Base-by-base conservation (phyloP, 805 yeast species). In the Maudiozyma bulderi region DNA sequence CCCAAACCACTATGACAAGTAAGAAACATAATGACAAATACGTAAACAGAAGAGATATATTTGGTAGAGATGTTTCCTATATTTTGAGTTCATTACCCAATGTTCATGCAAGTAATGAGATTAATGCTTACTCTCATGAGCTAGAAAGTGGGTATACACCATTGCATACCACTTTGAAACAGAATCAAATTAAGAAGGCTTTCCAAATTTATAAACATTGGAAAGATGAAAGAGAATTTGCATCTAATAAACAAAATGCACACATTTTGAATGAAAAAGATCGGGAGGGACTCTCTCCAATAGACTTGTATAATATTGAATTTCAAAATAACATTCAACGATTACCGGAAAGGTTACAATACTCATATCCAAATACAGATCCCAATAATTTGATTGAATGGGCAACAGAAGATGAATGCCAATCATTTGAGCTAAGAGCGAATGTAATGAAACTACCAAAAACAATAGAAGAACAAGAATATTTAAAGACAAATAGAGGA, bases 71-170 rank as follows among this genome's bases (percentile, higher is more conserved):
- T 44, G 47, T 55, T 13, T 63, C 68, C 1, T 57, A 57, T 46
- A 42, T 65, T 28, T 44, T 48, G 20, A 53, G 67, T 40, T 61
- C 60, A 30, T 50, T 56, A 11, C 52, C 57, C n/a, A 44, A 30
- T 8, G 5, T 40, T n/a, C 46, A 46, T 8, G 43, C 52, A 39
- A 52, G 52, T 10, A 47, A 51, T 13, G 44, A 51, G 8, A 48
- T 61, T 8, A 78, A 80, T 47, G 55, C 73, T 2, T 56, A 66
- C 3, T 57, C 74, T 0, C 65, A 71, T 2, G 96, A 90, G 62
- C 70, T 69, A 47, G 96, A 89, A 64, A 86, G 78, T 59, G 84
- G 87, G 1, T 89, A 95, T 84, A 84, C 86, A 41, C 78, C 87
- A 29, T 69, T 90, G 31, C 96, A 90, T 63, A 76, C 80, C 51